These are phyloP conservation scores for Auriculariales sp. DNA, from an alignment of 768 basidiomycete species.

Conservation along the genomic window DNA sequence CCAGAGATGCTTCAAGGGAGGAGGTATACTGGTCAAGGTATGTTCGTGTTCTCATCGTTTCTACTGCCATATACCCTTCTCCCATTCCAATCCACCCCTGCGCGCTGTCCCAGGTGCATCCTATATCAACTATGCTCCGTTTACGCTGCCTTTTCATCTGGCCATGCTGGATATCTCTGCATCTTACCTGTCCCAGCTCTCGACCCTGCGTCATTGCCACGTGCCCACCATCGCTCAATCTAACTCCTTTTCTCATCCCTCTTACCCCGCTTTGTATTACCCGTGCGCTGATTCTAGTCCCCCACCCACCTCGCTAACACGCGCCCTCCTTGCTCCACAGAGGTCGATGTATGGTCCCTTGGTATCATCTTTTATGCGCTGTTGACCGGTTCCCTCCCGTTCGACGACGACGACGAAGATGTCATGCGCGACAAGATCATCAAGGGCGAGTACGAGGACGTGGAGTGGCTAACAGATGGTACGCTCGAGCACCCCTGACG, in stretches of 20 bases:
- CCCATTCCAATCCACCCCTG: not conserved
- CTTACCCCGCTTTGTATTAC: not conserved
- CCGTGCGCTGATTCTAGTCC: not conserved
- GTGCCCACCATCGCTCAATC: no score
- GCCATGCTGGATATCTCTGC: no score
- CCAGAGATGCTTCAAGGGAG: slow-evolving; percentile 83
- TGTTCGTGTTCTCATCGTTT: slow-evolving; percentile 16
- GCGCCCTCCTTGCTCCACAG: slow-evolving; percentile 22
- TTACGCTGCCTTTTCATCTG: no score
- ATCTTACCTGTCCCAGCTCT: no score
- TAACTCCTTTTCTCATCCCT: not conserved
- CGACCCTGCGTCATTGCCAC: not conserved
- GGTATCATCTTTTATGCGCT: slow-evolving; percentile 85
- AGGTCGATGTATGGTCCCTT: slow-evolving; percentile 93
- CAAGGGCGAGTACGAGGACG: slow-evolving; percentile 78
- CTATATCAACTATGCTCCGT: no score
- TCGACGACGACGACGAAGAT: slow-evolving; percentile 78
- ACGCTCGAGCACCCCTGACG: slow-evolving; percentile 9
- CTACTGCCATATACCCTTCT: not conserved
- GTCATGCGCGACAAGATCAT: slow-evolving; percentile 78
- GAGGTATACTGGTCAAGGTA: slow-evolving; percentile 84
- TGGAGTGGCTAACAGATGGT: slow-evolving; percentile 84
- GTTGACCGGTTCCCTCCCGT: slow-evolving; percentile 78
- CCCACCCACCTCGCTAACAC: not conserved
- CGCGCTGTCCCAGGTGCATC: no score